phyloP scores from a whole-genome alignment of 2,329 filamentous ascomycete genomes.

The Cryphonectria japonica region DNA sequence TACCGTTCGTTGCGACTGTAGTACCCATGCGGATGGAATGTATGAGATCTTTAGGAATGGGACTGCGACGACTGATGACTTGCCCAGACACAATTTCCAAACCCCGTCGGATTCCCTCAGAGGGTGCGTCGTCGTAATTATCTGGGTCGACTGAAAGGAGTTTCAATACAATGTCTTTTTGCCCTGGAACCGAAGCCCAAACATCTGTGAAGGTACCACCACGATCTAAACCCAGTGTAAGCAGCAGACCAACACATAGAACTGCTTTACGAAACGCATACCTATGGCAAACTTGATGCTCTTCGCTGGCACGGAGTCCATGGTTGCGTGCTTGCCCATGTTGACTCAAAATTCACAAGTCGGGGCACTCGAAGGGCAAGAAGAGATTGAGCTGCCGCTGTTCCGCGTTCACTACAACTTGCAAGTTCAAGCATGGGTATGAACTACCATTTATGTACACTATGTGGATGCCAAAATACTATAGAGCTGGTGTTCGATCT shows the following conservation, averaged over 20 bases:
- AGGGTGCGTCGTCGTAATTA: slow-evolving; percentile 50
- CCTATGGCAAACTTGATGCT: slow-evolving; percentile 27
- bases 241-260: not conserved
- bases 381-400: not conserved
- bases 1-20: slow-evolving; percentile 44
- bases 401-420: not conserved
- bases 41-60: slow-evolving; percentile 17
- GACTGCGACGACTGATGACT: slow-evolving; percentile 14
- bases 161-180: slow-evolving; percentile 67
- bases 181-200: slow-evolving; percentile 35
- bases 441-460: not conserved
- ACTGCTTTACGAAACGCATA: not conserved
- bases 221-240: slow-evolving; percentile 18
- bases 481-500: not conserved
- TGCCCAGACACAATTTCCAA: slow-evolving; percentile 19
- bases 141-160: slow-evolving; percentile 39
- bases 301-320: slow-evolving; percentile 10
- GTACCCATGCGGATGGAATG: slow-evolving; percentile 54
- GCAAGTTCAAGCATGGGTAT: not conserved
- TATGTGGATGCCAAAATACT: not conserved
- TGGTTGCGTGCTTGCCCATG: not conserved
- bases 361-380: not conserved
- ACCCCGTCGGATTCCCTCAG: slow-evolving; percentile 38
- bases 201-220: slow-evolving; percentile 28
- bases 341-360: not conserved